A percentile compares a stretch with the other conserved stretches of the same genome.
Evolutionary conservation across 2,329 filamentous ascomycete genomes (phyloP).

Genomic region (Pseudogymnoascus destructans): DNA sequence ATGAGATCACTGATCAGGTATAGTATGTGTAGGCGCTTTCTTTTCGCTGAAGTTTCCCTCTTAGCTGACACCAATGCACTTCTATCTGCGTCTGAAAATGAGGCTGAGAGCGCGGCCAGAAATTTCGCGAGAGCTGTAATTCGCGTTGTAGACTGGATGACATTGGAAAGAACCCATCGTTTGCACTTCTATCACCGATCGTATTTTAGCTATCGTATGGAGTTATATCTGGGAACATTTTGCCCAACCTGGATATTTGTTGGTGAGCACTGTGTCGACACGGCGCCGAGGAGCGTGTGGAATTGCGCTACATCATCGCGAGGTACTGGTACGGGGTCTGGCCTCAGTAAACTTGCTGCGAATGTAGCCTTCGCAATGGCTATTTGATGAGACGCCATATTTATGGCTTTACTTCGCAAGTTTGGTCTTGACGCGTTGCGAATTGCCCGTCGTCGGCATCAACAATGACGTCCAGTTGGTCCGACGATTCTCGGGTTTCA

Average conservation of each 20-base stretch:
- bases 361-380: slow-evolving; percentile 72
- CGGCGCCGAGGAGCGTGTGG: slow-evolving; percentile 50
- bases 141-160: slow-evolving; percentile 54
- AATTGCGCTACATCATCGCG: slow-evolving; percentile 59
- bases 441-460: background rate
- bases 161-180: slow-evolving; percentile 65
- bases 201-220: slow-evolving; percentile 28
- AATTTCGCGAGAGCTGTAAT: slow-evolving; percentile 61
- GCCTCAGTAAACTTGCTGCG: slow-evolving; percentile 57
- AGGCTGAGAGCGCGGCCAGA: slow-evolving; percentile 37
- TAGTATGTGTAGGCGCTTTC: slow-evolving; percentile 61
- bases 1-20: slow-evolving; percentile 70
- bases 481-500: slow-evolving; percentile 1
- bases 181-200: slow-evolving; percentile 61
- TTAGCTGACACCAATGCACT: slow-evolving; percentile 22
- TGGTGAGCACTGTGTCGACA: slow-evolving; percentile 58
- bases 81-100: slow-evolving; percentile 16
- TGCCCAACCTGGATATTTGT: slow-evolving; percentile 74
- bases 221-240: slow-evolving; percentile 24
- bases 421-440: background rate
- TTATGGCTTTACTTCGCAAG: slow-evolving; percentile 6
- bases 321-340: slow-evolving; percentile 56
- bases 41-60: slow-evolving; percentile 43
- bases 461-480: slow-evolving; percentile 1
- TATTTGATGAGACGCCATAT: slow-evolving; percentile 56